Evolutionary conservation across 805 yeast species (phyloP), one percentile per base, ranked within the genome.

Genomic region (Ogataea sp.): DNA sequence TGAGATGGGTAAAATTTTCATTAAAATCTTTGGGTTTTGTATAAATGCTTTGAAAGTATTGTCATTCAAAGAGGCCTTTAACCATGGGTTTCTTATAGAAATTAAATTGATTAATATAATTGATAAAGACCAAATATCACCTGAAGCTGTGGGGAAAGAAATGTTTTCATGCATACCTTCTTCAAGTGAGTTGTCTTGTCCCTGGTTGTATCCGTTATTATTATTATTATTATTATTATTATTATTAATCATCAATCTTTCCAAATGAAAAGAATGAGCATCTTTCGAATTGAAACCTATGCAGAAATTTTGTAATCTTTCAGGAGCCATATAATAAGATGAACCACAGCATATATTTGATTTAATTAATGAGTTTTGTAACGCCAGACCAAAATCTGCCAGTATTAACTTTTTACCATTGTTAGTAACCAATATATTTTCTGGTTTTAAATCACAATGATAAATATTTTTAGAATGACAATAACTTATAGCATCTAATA

Each of bases 381-480:
- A 75, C 18, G 96, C 88, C 18, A 90, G 68, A 4, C 97, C 97
- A 61, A 93, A 90, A 63, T 90, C 98, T 28, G 94, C 90, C 44
- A 80, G 67, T 46, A 71, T 73, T 41, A 82, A 65, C 40, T 64
- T 70, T 39, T 69, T 56, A 42, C 78, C 86, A 50, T 73, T 68
- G 53, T 60, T 59, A 11, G 75, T 70, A 37, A 88, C 78, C 52
- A 93, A 66, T 41, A 93, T 75, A 64, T 93, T 93, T 59, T 93
- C 97, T 6, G 98, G 98, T 65, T 93, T 93, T 47, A 89, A 76
- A 61, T 89, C 97, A 55, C 97, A 84, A 58, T 89, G 97, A 57
- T 80, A 90, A 28, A 90, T 77, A n/a, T 83, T 81, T 44, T 73
- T 75, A 2, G 81, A 69, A 59, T 90, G 97, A 53, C 94, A 84